Evolutionary conservation across 441 rosid genomes (phyloP).

Genomic region (Syzygium malaccense): DNA sequence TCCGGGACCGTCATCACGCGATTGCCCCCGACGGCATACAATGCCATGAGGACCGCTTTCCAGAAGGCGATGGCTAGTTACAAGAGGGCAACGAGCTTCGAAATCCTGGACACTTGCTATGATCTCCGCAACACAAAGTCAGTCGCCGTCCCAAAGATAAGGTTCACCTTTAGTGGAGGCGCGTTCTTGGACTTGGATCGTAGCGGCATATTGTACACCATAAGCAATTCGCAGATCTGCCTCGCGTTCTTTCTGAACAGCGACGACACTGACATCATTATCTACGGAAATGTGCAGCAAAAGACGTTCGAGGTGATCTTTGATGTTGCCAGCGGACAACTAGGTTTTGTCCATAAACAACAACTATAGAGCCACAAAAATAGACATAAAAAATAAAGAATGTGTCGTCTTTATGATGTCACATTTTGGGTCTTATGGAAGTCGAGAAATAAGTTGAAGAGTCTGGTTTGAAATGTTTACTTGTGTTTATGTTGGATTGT

Average conservation of each 20-base stretch:
- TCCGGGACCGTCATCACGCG: conserved; percentile 52
- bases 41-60: conserved; percentile 5
- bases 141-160: not conserved
- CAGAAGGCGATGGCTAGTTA: not conserved
- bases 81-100: not conserved
- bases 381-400: not conserved
- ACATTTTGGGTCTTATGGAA: not conserved
- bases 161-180: not conserved
- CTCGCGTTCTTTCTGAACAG: no score
- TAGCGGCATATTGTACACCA: no score
- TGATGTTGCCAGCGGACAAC: not conserved
- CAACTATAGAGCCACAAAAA: not conserved
- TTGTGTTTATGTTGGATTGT: not conserved
- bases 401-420: not conserved
- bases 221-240: no score
- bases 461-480: not conserved
- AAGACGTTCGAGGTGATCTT: not conserved
- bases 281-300: no score
- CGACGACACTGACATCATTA: no score
- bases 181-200: not conserved
- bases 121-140: not conserved
- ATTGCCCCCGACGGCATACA: conserved; percentile 38
- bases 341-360: not conserved
- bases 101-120: not conserved
- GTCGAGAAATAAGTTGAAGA: not conserved